Conservation (phyloP, 1,139 yeast genomes). For the Suhomyces terraborum region DNA sequence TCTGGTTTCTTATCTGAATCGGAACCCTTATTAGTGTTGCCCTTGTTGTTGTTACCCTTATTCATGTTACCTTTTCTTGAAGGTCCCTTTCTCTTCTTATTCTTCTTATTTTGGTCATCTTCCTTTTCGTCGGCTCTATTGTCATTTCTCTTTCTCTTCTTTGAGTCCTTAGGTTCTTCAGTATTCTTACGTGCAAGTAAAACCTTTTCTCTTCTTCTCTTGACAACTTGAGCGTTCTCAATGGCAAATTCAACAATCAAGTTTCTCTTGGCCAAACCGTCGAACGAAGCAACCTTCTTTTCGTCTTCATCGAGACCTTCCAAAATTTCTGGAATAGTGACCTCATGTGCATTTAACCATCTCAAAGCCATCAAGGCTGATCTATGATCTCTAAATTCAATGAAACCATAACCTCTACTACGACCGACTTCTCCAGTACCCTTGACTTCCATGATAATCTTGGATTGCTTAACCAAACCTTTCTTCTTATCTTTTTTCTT, state of each 20-base stretch:
- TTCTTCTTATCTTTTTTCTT: constrained; percentile 69
- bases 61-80: constrained; percentile 9
- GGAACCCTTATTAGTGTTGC: constrained; percentile 3
- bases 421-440: constrained; percentile 87
- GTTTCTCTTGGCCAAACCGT: constrained; percentile 64
- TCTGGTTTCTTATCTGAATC: constrained; percentile 18
- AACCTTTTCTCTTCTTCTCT: constrained; percentile 79
- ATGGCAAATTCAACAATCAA: constrained; percentile 94
- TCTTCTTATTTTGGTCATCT: constrained; percentile 21
- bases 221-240: constrained; percentile 90
- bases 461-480: constrained; percentile 93
- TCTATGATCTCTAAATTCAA: constrained; percentile 91
- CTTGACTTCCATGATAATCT: constrained; percentile 88
- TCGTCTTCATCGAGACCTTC: constrained; percentile 77
- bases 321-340: constrained; percentile 64
- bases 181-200: constrained; percentile 44
- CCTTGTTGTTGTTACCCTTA: constrained; percentile 3
- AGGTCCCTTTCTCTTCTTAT: constrained; percentile 24
- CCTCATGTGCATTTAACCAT: constrained; percentile 95
- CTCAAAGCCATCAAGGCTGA: constrained; percentile 94
- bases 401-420: constrained; percentile 92
- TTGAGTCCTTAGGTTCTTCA: constrained; percentile 19
- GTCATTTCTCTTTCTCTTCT: constrained; percentile 27
- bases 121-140: constrained; percentile 20
- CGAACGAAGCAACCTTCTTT: constrained; percentile 52